Percentiles rank a stretch among this genome's conserved stretches.
These are phyloP conservation scores for Termitomyces sp. DNA, from an alignment of 768 basidiomycete species.

Conservation along the genomic window DNA sequence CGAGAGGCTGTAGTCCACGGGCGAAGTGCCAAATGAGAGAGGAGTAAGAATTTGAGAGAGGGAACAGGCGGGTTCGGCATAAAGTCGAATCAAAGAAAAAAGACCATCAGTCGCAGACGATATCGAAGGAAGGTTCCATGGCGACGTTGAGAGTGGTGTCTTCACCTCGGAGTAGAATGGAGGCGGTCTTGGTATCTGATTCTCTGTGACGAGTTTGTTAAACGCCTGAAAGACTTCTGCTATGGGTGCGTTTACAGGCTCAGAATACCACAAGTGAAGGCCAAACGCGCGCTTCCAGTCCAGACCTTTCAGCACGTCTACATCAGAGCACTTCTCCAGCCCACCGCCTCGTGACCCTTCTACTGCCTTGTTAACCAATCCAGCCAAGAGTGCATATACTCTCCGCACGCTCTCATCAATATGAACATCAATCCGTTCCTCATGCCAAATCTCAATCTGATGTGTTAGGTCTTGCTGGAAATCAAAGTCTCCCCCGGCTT, in stretches of 20 bases:
- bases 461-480: constrained; percentile 68
- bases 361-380: constrained; percentile 54
- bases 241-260: constrained; percentile 65
- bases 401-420: constrained; percentile 65
- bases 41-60: constrained; percentile 67
- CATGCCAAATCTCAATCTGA: constrained; percentile 81
- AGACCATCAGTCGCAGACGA: constrained; percentile 60
- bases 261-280: constrained; percentile 84
- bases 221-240: constrained; percentile 64
- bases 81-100: constrained; percentile 75
- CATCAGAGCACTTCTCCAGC: constrained; percentile 43
- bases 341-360: constrained; percentile 49
- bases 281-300: constrained; percentile 97
- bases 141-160: constrained; percentile 12
- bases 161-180: constrained; percentile 44
- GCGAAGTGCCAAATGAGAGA: constrained; percentile 67
- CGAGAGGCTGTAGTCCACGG: constrained; percentile 74
- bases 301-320: constrained; percentile 63
- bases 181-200: constrained; percentile 44
- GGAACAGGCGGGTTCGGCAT: constrained; percentile 65
- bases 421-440: constrained; percentile 66
- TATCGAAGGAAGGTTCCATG: constrained; percentile 39
- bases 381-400: constrained; percentile 80
- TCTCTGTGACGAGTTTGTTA: constrained; percentile 31
- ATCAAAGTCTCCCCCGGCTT: constrained; percentile 72